Conservation (phyloP, 2,329 filamentous ascomycete species). For the Fusarium piperis region DNA sequence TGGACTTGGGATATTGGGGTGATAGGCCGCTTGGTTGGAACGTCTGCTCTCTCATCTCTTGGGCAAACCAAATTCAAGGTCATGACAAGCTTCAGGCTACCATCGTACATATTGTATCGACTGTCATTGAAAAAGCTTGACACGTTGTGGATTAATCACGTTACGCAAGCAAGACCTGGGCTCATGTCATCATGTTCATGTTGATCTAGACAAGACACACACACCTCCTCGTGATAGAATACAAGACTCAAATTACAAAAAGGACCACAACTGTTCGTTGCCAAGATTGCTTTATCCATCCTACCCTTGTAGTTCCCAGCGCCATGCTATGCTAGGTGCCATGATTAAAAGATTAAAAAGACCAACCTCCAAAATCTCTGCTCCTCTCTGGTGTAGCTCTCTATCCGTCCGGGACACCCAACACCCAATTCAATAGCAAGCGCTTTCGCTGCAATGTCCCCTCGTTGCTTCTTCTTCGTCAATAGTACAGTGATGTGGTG, state of each 20-base stretch:
- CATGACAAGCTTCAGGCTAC: neutral
- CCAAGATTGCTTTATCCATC: conserved; percentile 21
- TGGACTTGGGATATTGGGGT: neutral
- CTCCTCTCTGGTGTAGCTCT: conserved; percentile 1
- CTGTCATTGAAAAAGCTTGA: neutral
- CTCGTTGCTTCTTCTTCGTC: conserved; percentile 1
- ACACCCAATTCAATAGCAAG: conserved; percentile 14
- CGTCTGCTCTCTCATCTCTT: neutral
- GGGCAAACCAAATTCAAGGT: neutral
- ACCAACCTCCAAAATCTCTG: conserved; percentile 3
- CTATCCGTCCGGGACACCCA: conserved; percentile 32
- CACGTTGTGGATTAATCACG: neutral
- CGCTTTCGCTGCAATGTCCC: neutral
- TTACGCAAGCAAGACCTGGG: neutral
- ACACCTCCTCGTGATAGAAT: neutral
- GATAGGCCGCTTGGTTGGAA: neutral
- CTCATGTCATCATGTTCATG: conserved; percentile 19
- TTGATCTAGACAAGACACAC: conserved; percentile 12
- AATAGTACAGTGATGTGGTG: conserved; percentile 16
- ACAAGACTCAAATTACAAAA: conserved; percentile 5
- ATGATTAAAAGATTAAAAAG: conserved; percentile 26
- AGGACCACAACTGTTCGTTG: conserved; percentile 11
- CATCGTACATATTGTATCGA: neutral
- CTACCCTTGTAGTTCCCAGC: conserved; percentile 29
- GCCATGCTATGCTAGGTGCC: conserved; percentile 41